Evolutionary conservation across 1,284 basidiomycete species (phyloP).

Genomic region (Trichosporon inkin): DNA sequence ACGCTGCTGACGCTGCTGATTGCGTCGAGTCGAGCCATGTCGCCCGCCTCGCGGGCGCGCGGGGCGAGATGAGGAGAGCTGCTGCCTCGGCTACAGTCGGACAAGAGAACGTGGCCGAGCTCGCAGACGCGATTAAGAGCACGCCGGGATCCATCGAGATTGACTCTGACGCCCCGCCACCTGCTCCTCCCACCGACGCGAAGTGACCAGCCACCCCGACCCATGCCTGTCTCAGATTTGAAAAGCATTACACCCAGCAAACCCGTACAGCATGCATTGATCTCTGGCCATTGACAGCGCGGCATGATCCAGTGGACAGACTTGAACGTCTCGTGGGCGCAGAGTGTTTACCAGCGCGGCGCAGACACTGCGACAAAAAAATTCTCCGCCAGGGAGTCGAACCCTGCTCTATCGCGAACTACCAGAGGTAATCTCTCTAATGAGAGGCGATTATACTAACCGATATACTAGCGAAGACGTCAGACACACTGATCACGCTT

Average conservation of each 20-base stretch:
- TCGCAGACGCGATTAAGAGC: not conserved
- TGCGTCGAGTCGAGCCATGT: conserved; percentile 12
- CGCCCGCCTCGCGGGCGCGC: conserved; percentile 8
- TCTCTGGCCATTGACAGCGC: too few species aligned
- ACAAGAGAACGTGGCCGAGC: not conserved
- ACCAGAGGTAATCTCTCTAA: not conserved
- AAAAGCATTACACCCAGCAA: too few species aligned
- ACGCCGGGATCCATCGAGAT: not conserved
- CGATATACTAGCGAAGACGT: conserved; percentile 8
- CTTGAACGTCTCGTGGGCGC: too few species aligned
- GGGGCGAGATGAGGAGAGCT: not conserved
- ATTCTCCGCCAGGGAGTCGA: conserved; percentile 8
- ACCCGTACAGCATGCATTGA: too few species aligned
- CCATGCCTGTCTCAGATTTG: too few species aligned
- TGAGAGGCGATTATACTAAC: conserved; percentile 9
- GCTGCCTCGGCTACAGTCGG: not conserved
- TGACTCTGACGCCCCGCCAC: not conserved
- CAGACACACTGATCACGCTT: not conserved
- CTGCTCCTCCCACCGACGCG: too few species aligned
- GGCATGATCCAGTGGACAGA: too few species aligned
- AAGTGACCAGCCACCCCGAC: too few species aligned
- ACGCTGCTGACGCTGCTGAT: conserved; percentile 7
- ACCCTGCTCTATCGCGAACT: conserved; percentile 9
- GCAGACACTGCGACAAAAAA: not conserved
- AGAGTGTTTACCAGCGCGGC: too few species aligned